A percentile compares a stretch with the other conserved stretches of the same genome.
phyloP scores from a whole-genome alignment of 441 rosid genomes.

The Daphne laureola region DNA sequence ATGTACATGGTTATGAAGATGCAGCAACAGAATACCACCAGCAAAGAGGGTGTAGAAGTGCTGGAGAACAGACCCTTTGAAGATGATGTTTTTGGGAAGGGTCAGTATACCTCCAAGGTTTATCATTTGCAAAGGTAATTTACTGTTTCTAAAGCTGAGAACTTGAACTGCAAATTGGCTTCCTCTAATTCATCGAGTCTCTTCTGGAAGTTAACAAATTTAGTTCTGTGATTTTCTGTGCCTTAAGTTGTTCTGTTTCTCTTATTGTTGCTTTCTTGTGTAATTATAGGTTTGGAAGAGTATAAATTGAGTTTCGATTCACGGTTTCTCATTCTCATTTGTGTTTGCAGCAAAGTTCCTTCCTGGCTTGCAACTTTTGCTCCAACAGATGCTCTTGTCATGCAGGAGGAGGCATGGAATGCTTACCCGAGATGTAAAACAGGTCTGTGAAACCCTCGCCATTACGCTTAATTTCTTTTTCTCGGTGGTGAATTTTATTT shows the following conservation, averaged over 20 bases:
- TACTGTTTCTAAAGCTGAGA: not conserved
- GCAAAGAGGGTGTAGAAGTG: conserved; percentile 51
- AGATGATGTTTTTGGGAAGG: conserved; percentile 36
- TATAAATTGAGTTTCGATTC: too few relatives aligned
- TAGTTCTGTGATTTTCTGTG: not conserved
- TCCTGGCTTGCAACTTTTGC: conserved; percentile 59
- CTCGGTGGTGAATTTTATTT: not conserved
- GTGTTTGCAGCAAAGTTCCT: conserved; percentile 56
- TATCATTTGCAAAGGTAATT: conserved; percentile 59
- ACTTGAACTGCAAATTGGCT: too few relatives aligned
- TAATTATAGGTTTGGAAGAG: too few relatives aligned
- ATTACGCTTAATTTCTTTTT: not conserved
- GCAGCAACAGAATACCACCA: conserved; percentile 49
- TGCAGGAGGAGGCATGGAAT: conserved; percentile 76
- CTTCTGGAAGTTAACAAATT: not conserved
- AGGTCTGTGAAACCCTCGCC: conserved; percentile 21
- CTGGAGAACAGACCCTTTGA: conserved; percentile 38
- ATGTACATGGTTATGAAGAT: conserved; percentile 52
- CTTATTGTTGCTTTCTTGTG: too few relatives aligned
- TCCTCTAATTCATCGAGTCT: too few relatives aligned
- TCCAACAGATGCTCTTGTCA: conserved; percentile 51
- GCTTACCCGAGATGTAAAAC: conserved; percentile 69
- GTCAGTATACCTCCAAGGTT: conserved; percentile 52
- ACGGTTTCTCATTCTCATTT: conserved; percentile 10
- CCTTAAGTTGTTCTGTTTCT: too few relatives aligned